These are phyloP conservation scores for Dentiscutata heterogama DNA, from an alignment of 371 early-diverging fungal genomes.

Conservation along the genomic window DNA sequence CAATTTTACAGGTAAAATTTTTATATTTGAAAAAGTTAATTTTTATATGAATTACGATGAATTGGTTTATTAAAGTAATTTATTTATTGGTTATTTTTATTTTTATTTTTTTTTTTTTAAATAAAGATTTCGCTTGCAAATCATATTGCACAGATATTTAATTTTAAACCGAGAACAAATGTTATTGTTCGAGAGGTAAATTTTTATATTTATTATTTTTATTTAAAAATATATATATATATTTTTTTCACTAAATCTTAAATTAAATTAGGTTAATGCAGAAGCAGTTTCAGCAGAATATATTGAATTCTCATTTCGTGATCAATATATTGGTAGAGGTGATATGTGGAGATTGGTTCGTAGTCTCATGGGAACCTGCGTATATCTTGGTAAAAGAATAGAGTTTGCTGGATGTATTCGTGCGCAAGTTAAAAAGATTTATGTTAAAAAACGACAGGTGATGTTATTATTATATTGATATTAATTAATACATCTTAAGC, in stretches of 20 bases:
- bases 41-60: neutral
- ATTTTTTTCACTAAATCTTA: constrained; percentile 35
- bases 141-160: constrained; percentile 65
- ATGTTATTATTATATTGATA: constrained; percentile 33
- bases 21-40: neutral
- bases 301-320: constrained; percentile 88
- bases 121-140: constrained; percentile 70
- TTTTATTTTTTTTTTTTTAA: neutral
- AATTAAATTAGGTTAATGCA: constrained; percentile 67
- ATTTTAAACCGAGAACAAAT: constrained; percentile 68
- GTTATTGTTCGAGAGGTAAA: constrained; percentile 75
- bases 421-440: constrained; percentile 88
- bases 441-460: constrained; percentile 69
- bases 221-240: no score
- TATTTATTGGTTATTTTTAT: neutral
- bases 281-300: constrained; percentile 75
- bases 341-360: constrained; percentile 95
- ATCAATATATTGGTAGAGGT: constrained; percentile 92
- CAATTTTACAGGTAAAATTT: constrained; percentile 54
- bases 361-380: constrained; percentile 73
- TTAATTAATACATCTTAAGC: neutral
- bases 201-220: no score
- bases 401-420: constrained; percentile 77
- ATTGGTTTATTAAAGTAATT: neutral
- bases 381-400: constrained; percentile 86